Evolutionary conservation across 1,284 basidiomycete species (phyloP).

Genomic region (Rhodotorula sp.): DNA sequence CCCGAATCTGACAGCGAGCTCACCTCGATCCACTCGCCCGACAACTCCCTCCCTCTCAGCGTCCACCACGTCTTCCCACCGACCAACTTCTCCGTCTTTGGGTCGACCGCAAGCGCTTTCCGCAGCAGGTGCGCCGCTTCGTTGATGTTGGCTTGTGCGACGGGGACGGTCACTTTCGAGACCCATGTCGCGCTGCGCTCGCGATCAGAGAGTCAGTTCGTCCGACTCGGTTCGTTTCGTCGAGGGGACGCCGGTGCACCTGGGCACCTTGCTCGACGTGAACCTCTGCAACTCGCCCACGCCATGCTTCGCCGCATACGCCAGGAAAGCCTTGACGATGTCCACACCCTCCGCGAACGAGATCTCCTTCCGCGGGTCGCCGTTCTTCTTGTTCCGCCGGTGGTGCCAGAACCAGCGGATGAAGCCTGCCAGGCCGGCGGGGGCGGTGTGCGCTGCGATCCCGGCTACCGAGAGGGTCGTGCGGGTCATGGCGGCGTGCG

Average conservation of each 20-base stretch:
- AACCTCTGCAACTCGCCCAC: constrained; percentile 52
- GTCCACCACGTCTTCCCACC: constrained; percentile 44
- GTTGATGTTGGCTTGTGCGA: constrained; percentile 47
- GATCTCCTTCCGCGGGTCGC: constrained; percentile 36
- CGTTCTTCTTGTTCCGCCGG: constrained; percentile 17
- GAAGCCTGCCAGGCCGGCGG: constrained; percentile 23
- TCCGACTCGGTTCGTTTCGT: too few relatives aligned
- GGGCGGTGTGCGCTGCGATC: constrained; percentile 24
- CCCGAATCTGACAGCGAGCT: background rate
- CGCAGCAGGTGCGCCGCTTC: constrained; percentile 48
- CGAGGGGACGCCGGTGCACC: background rate
- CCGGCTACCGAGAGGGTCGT: constrained; percentile 16
- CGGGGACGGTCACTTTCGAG: constrained; percentile 45
- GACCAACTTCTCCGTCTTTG: constrained; percentile 46
- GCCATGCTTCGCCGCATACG: constrained; percentile 33
- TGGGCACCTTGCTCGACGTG: constrained; percentile 49
- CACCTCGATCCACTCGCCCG: constrained; percentile 47
- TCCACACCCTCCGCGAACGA: constrained; percentile 41
- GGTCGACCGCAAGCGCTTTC: constrained; percentile 47
- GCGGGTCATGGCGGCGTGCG: constrained; percentile 8
- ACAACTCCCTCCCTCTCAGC: constrained; percentile 40
- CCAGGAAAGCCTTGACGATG: constrained; percentile 40
- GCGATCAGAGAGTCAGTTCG: background rate
- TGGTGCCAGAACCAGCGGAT: constrained; percentile 34
- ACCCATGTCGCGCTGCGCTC: constrained; percentile 47